A percentile compares a stretch with the other conserved stretches of the same genome.
These are phyloP conservation scores for Malassezia pachydermatis DNA, from an alignment of 1,284 basidiomycete genomes.

Conservation along the genomic window DNA sequence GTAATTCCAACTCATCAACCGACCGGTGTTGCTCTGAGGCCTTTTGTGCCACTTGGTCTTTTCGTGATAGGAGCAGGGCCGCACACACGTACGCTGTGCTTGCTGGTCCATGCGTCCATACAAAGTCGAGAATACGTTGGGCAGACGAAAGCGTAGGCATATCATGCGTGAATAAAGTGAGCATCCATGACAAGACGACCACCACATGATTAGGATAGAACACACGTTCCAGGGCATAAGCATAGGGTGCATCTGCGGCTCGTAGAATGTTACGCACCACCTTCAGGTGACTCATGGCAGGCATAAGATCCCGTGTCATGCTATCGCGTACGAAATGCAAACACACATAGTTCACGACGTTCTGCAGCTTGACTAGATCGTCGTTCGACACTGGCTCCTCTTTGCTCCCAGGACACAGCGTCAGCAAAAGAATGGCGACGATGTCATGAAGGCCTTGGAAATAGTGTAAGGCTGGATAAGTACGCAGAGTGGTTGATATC, in stretches of 20 bases:
- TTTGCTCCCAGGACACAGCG: conserved; percentile 50
- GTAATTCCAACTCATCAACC: conserved; percentile 22
- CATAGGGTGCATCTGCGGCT: conserved; percentile 62
- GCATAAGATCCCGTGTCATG: conserved; percentile 73
- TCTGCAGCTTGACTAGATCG: conserved; percentile 9
- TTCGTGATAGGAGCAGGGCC: conserved; percentile 55
- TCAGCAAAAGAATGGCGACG: conserved; percentile 71
- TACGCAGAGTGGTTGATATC: conserved; percentile 61
- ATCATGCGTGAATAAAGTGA: conserved; percentile 84
- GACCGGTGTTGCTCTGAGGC: conserved; percentile 12
- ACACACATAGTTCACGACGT: conserved; percentile 57
- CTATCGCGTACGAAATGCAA: conserved; percentile 74
- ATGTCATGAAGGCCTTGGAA: conserved; percentile 87
- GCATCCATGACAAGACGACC: conserved; percentile 71
- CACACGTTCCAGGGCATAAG: conserved; percentile 58
- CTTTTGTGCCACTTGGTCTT: conserved; percentile 13
- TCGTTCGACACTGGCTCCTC: neutral
- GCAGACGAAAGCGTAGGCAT: conserved; percentile 57
- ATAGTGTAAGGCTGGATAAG: conserved; percentile 64
- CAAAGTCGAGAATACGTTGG: conserved; percentile 77
- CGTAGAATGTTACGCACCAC: conserved; percentile 59
- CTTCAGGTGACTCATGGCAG: conserved; percentile 72
- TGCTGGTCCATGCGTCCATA: conserved; percentile 71
- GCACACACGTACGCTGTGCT: conserved; percentile 68
- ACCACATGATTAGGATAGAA: conserved; percentile 58